A percentile compares a stretch with the other conserved stretches of the same genome.
Evolutionary conservation across 2,329 filamentous ascomycete species (phyloP).

Genomic region (Pseudogymnoascus sp.): DNA sequence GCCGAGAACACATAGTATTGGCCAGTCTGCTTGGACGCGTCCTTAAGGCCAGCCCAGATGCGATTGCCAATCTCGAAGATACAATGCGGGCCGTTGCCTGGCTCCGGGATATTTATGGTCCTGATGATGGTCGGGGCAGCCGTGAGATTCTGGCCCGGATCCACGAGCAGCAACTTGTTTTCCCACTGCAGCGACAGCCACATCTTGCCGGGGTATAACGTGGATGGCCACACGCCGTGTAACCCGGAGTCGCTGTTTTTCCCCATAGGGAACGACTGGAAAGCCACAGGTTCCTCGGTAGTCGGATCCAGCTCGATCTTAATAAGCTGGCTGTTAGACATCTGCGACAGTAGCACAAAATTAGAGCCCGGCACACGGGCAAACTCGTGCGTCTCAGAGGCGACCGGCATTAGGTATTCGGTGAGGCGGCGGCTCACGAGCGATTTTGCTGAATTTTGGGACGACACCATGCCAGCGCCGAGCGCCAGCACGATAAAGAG

Average conservation of each 20-base stretch:
- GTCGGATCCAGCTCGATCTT: conserved; percentile 8
- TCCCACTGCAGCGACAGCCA: conserved; percentile 7
- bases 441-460: background rate
- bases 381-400: conserved; percentile 7
- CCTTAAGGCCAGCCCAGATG: conserved; percentile 8
- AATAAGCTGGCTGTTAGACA: conserved; percentile 7
- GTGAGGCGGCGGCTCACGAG: conserved; percentile 9
- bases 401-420: conserved; percentile 5
- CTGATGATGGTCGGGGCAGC: background rate
- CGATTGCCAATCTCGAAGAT: conserved; percentile 8
- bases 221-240: conserved; percentile 5
- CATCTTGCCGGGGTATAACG: conserved; percentile 5
- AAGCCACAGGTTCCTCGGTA: conserved; percentile 7
- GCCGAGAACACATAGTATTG: conserved; percentile 8
- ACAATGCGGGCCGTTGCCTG: conserved; percentile 9
- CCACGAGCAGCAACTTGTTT: conserved; percentile 5
- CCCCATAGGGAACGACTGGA: conserved; percentile 6
- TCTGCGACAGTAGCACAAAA: conserved; percentile 8
- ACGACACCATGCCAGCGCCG: background rate
- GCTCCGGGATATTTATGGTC: conserved; percentile 5
- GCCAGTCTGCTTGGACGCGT: conserved; percentile 9
- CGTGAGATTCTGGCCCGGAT: conserved; percentile 4
- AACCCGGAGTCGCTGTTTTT: background rate
- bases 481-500: conserved; percentile 6
- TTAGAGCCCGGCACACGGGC: conserved; percentile 6